Evolutionary conservation across 371 early-diverging fungal genomes (phyloP).

Genomic region (Lichtheimia corymbifera): DNA sequence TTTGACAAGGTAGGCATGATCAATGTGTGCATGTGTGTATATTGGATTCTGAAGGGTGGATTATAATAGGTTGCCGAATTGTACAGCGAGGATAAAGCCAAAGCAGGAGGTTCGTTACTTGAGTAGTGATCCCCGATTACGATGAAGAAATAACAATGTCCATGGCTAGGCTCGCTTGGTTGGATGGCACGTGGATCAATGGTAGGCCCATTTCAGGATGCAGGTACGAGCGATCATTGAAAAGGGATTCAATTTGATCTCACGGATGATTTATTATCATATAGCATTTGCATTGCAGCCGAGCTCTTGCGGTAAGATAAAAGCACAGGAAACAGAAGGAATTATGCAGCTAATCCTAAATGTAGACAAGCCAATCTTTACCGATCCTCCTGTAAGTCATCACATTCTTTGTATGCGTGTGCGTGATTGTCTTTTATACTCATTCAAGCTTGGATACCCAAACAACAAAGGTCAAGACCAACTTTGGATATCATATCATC

Average conservation of each 20-base stretch:
- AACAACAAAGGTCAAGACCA: constrained; percentile 41
- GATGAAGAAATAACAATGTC: neutral
- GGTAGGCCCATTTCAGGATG: constrained; percentile 92
- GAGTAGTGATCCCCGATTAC: neutral
- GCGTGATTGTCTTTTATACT: neutral
- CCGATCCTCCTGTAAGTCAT: constrained; percentile 66
- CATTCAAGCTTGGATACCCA: neutral
- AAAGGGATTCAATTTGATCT: neutral
- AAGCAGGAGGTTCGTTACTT: constrained; percentile 45
- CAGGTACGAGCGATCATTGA: constrained; percentile 31
- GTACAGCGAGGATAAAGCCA: constrained; percentile 91
- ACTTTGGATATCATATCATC: constrained; percentile 83
- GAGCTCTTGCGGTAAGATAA: constrained; percentile 59
- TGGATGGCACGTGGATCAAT: constrained; percentile 88
- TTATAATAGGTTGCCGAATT: constrained; percentile 70
- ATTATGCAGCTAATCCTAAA: neutral
- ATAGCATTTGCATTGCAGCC: constrained; percentile 78
- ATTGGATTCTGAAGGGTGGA: neutral
- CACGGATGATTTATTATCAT: neutral
- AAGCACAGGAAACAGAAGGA: neutral
- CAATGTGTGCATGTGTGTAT: too few relatives aligned
- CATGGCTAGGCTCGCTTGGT: constrained; percentile 59
- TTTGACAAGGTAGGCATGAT: constrained; percentile 56
- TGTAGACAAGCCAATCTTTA: constrained; percentile 68
- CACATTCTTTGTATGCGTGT: neutral